These are phyloP conservation scores for Lithocarpus polystachyus DNA, from an alignment of 306 rosid genomes.

Conservation along the genomic window DNA sequence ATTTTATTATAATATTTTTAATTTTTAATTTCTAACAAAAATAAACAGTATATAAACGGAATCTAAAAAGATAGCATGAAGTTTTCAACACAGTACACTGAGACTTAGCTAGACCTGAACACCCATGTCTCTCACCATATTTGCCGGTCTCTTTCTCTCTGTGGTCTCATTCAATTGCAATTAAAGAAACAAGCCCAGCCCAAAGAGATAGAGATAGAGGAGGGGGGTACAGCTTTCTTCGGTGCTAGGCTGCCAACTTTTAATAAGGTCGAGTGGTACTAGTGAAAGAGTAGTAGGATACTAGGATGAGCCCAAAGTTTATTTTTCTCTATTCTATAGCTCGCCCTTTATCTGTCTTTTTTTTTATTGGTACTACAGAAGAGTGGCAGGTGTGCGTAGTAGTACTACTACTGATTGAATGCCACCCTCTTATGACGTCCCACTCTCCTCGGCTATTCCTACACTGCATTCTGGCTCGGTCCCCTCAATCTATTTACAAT, in stretches of 20 bases:
- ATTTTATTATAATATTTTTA: no score
- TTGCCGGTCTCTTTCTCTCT: no score
- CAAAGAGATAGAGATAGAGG: conserved; percentile 39
- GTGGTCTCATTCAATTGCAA: conserved; percentile 6
- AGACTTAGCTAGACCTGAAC: not conserved
- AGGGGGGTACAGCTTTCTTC: conserved; percentile 40
- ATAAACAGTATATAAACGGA: no score
- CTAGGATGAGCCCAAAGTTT: conserved; percentile 23
- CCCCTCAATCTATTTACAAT: not conserved
- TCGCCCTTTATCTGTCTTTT: conserved; percentile 37
- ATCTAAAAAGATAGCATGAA: conserved; percentile 17
- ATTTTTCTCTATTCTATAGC: conserved; percentile 7
- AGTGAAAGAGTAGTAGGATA: conserved; percentile 20
- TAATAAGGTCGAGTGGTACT: conserved; percentile 41
- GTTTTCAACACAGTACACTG: not conserved
- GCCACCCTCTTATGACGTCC: conserved; percentile 37
- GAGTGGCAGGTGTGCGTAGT: conserved; percentile 32
- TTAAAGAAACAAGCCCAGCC: not conserved
- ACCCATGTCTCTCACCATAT: not conserved
- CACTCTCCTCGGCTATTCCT: conserved; percentile 27
- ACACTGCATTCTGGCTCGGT: conserved; percentile 24
- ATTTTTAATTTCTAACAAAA: no score
- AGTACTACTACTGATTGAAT: not conserved
- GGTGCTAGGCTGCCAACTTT: conserved; percentile 40
- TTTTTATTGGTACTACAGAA: conserved; percentile 25